These are phyloP conservation scores for Phytophthora syringae DNA, from an alignment of 352 stramenopile genomes.

Conservation along the genomic window DNA sequence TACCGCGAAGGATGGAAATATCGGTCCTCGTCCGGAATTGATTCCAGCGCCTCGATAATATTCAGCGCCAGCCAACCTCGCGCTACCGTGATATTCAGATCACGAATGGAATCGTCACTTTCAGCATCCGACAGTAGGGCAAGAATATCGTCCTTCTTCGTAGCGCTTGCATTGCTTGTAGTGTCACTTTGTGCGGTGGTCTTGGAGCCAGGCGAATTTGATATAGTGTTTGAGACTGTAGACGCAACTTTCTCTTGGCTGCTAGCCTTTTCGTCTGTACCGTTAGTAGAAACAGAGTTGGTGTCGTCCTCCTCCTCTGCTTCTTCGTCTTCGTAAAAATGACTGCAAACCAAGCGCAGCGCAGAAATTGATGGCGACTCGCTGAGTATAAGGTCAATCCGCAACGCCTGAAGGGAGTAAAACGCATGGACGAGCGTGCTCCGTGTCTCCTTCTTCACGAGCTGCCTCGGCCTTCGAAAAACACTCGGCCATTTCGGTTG, in stretches of 20 bases:
- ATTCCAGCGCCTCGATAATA: conserved; percentile 75
- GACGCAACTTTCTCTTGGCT: conserved; percentile 9
- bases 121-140: conserved; percentile 36
- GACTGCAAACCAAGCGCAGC: conserved; percentile 50
- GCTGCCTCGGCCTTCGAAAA: conserved; percentile 67
- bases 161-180: conserved; percentile 27
- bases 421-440: conserved; percentile 78
- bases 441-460: conserved; percentile 66
- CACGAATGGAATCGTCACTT: conserved; percentile 10
- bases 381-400: conserved; percentile 54
- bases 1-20: conserved; percentile 84
- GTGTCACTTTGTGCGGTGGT: conserved; percentile 2
- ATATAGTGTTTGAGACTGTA: not conserved
- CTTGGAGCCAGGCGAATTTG: not conserved
- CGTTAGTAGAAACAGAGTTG: not conserved
- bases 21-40: conserved; percentile 76
- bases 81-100: conserved; percentile 32
- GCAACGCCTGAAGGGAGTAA: conserved; percentile 73
- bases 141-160: conserved; percentile 52
- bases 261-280: conserved; percentile 1
- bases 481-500: conserved; percentile 47
- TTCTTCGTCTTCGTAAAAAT: conserved; percentile 65
- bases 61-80: conserved; percentile 64
- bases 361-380: conserved; percentile 31
- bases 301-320: conserved; percentile 34